phyloP scores from a whole-genome alignment of 1,284 basidiomycete genomes.

The Wolfiporia cocos region DNA sequence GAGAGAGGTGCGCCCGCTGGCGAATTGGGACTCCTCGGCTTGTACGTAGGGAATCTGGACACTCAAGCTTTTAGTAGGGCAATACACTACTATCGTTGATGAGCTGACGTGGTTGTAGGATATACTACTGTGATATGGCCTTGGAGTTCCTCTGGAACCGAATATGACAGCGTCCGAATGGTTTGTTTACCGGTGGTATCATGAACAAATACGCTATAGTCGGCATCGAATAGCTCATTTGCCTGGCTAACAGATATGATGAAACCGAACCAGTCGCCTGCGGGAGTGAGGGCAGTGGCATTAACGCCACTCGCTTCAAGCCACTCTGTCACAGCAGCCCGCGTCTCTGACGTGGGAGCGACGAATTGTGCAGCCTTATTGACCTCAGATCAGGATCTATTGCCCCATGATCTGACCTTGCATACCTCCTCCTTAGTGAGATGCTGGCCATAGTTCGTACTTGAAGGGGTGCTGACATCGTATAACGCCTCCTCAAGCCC shows the following conservation, averaged over 20 bases:
- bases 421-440: slow-evolving; percentile 16
- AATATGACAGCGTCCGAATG: slow-evolving; percentile 33
- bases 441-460: slow-evolving; percentile 14
- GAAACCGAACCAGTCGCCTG: slow-evolving; percentile 34
- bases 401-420: neutral
- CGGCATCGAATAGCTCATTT: slow-evolving; percentile 27
- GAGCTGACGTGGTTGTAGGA: slow-evolving; percentile 25
- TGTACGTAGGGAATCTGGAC: neutral
- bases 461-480: slow-evolving; percentile 17
- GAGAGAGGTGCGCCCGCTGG: neutral
- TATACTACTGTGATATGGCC: slow-evolving; percentile 31
- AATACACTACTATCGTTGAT: neutral
- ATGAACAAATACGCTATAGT: slow-evolving; percentile 31
- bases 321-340: slow-evolving; percentile 29
- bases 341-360: slow-evolving; percentile 26
- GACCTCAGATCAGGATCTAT: neutral
- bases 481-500: slow-evolving; percentile 15
- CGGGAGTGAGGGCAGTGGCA: slow-evolving; percentile 23
- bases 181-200: slow-evolving; percentile 20
- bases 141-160: slow-evolving; percentile 27
- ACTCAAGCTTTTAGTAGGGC: no score
- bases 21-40: neutral
- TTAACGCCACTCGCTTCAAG: slow-evolving; percentile 26
- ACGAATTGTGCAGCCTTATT: slow-evolving; percentile 29
- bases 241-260: slow-evolving; percentile 29